Percentiles rank a stretch among this genome's conserved stretches.
Evolutionary conservation across 1,284 basidiomycete species (phyloP).

Genomic region (Schizopora paradoxa): DNA sequence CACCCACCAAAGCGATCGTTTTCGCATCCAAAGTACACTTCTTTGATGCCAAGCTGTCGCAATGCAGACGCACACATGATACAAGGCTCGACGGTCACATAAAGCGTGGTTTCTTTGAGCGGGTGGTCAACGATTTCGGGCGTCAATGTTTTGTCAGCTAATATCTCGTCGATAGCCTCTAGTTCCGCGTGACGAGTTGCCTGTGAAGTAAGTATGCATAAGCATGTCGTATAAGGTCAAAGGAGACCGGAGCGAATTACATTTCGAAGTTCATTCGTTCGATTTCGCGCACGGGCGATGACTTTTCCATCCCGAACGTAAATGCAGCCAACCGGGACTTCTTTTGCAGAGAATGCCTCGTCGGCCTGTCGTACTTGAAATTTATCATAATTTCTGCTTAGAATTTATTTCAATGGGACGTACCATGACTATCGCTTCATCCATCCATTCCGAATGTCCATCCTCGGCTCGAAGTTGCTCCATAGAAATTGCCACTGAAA

Average conservation of each 20-base stretch:
- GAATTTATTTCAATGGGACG: conserved; percentile 10
- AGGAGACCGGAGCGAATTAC: conserved; percentile 38
- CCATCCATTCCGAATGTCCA: conserved; percentile 24
- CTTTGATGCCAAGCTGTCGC: conserved; percentile 86
- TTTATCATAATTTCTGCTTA: conserved; percentile 6
- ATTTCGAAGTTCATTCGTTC: conserved; percentile 92
- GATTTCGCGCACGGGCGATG: conserved; percentile 86
- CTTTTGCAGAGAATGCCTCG: conserved; percentile 79
- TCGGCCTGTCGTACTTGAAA: conserved; percentile 47
- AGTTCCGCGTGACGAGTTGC: conserved; percentile 97
- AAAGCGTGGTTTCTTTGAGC: conserved; percentile 79
- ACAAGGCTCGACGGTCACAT: conserved; percentile 98
- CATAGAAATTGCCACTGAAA: not conserved
- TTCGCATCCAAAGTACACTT: conserved; percentile 90
- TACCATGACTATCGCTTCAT: conserved; percentile 22
- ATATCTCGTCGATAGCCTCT: conserved; percentile 91
- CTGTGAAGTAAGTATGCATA: conserved; percentile 38
- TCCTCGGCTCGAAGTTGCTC: not conserved
- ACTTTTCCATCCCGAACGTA: conserved; percentile 77
- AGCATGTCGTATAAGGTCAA: no score
- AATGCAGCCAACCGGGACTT: conserved; percentile 97
- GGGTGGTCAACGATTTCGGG: conserved; percentile 46
- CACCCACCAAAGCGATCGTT: conserved; percentile 98
- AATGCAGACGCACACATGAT: conserved; percentile 98
- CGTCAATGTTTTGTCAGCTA: conserved; percentile 58